Conservation (phyloP, 352 stramenopile genomes). For the Phytophthora sansomeana region DNA sequence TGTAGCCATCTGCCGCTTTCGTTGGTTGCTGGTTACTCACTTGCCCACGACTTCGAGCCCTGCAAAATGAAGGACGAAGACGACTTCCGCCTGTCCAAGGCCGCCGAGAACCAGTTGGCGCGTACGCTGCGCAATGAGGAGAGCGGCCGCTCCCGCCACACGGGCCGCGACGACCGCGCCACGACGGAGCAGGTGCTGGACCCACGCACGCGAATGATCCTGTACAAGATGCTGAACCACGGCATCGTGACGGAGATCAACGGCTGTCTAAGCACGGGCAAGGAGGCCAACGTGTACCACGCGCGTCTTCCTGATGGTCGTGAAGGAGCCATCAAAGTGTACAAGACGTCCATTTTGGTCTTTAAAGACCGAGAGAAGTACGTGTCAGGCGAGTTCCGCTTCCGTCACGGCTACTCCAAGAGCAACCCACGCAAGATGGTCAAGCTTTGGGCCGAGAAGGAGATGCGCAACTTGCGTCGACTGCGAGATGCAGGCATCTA, state of each 20-base stretch:
- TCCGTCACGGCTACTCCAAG: slow-evolving; percentile 96
- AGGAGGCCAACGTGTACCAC: slow-evolving; percentile 99
- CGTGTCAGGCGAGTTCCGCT: slow-evolving; percentile 98
- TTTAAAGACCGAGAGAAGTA: slow-evolving; percentile 99
- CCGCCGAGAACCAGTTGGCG: slow-evolving; percentile 79
- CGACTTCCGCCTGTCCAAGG: slow-evolving; percentile 79
- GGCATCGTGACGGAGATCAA: slow-evolving; percentile 97
- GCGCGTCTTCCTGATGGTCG: slow-evolving; percentile 76
- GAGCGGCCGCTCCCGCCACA: slow-evolving; percentile 89
- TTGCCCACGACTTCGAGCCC: too few relatives aligned
- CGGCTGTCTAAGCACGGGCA: slow-evolving; percentile 98
- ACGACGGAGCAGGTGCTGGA: slow-evolving; percentile 99
- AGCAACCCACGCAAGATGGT: slow-evolving; percentile 99
- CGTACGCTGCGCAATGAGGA: slow-evolving; percentile 81
- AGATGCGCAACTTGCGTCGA: slow-evolving; percentile 98
- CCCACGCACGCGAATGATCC: slow-evolving; percentile 98
- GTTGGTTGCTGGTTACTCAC: slow-evolving; percentile 30
- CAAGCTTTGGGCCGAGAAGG: slow-evolving; percentile 99
- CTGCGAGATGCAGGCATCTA: slow-evolving; percentile 92
- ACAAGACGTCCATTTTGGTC: slow-evolving; percentile 96
- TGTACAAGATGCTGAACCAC: slow-evolving; percentile 98
- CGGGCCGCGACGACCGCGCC: slow-evolving; percentile 96
- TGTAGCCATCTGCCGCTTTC: slow-evolving; percentile 24
- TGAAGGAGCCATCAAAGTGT: slow-evolving; percentile 89
- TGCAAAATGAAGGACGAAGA: slow-evolving; percentile 68